phyloP scores from a whole-genome alignment of 1,284 basidiomycete species.

The Pyrrhoderma lamaoense region DNA sequence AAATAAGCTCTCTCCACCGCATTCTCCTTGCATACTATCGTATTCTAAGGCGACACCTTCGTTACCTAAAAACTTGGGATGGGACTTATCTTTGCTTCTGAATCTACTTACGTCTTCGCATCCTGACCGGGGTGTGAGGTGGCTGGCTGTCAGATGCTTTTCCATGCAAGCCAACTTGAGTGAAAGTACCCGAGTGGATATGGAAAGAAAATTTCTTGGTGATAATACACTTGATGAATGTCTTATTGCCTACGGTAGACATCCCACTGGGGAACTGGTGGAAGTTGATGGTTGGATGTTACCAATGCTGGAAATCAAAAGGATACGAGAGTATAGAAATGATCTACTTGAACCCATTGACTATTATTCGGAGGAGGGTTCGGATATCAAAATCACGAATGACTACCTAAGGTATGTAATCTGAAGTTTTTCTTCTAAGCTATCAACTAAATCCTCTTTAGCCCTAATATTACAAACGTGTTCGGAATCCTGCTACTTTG shows the following conservation, averaged over 20 bases:
- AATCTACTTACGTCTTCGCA: conserved; percentile 49
- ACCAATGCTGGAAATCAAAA: conserved; percentile 56
- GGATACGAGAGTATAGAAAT: conserved; percentile 50
- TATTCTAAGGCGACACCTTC: conserved; percentile 65
- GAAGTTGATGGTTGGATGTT: conserved; percentile 73
- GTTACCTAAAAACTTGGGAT: conserved; percentile 53
- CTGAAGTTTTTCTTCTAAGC: conserved; percentile 19
- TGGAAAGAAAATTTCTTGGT: conserved; percentile 60
- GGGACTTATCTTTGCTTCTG: conserved; percentile 58
- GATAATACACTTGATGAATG: conserved; percentile 50
- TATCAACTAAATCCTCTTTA: conserved; percentile 28
- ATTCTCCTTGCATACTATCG: conserved; percentile 77
- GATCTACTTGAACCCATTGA: conserved; percentile 35
- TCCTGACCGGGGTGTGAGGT: conserved; percentile 54
- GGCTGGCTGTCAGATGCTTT: conserved; percentile 74
- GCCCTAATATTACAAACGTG: conserved; percentile 49
- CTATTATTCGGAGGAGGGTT: conserved; percentile 19
- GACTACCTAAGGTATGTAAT: conserved; percentile 47
- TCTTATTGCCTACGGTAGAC: conserved; percentile 42
- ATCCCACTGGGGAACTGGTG: conserved; percentile 35
- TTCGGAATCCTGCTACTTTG: conserved; percentile 56
- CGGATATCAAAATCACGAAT: conserved; percentile 28
- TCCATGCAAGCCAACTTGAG: conserved; percentile 69
- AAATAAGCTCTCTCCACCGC: conserved; percentile 46
- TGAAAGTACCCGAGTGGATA: conserved; percentile 60